A percentile compares a stretch with the other conserved stretches of the same genome.
phyloP scores from a whole-genome alignment of 2,329 filamentous ascomycete genomes.

The Aschersonia sp. region DNA sequence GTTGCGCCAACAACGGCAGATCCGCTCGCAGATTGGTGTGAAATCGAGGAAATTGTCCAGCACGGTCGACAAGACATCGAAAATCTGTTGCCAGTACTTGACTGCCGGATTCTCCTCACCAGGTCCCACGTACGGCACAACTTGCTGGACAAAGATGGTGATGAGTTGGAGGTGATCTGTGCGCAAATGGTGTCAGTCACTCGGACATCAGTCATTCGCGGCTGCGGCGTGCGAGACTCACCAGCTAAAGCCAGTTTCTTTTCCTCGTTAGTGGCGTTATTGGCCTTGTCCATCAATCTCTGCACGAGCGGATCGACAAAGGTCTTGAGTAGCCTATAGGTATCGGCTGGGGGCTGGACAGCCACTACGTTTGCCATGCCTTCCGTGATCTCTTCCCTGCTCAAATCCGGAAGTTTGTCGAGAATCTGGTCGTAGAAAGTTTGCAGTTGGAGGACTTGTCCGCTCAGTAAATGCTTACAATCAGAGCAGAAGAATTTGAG shows the following conservation, averaged over 20 bases:
- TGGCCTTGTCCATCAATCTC: conserved; percentile 73
- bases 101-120: conserved; percentile 76
- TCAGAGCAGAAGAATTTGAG: conserved; percentile 97
- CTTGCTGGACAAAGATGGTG: conserved; percentile 72
- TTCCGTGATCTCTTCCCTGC: conserved; percentile 92
- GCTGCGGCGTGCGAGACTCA: conserved; percentile 22
- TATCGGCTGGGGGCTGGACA: conserved; percentile 64
- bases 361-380: conserved; percentile 87
- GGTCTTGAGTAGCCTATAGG: conserved; percentile 74
- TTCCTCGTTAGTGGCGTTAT: conserved; percentile 68
- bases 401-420: conserved; percentile 68
- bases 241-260: conserved; percentile 76
- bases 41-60: conserved; percentile 78
- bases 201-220: background rate
- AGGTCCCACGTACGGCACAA: conserved; percentile 58
- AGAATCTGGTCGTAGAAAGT: conserved; percentile 84
- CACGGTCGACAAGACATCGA: conserved; percentile 74
- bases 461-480: conserved; percentile 73
- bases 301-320: conserved; percentile 87
- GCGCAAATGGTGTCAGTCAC: background rate
- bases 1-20: conserved; percentile 90
- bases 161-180: conserved; percentile 80
- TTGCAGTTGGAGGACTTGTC: conserved; percentile 74
- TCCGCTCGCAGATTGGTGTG: conserved; percentile 77
- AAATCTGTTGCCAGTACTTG: conserved; percentile 90